These are phyloP conservation scores for Jatropha podagrica DNA, from an alignment of 441 rosid species.

Conservation along the genomic window DNA sequence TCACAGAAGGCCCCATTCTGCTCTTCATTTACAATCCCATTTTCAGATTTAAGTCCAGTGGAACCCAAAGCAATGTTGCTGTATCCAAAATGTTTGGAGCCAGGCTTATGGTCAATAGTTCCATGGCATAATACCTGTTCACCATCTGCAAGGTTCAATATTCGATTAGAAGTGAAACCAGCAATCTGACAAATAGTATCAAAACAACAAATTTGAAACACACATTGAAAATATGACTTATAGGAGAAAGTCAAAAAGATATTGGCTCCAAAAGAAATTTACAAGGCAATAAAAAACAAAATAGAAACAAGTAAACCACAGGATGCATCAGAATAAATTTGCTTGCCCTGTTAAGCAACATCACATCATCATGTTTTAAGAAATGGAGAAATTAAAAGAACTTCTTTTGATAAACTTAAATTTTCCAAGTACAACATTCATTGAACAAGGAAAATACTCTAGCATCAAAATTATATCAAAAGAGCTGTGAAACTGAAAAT, in stretches of 20 bases:
- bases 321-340: not conserved
- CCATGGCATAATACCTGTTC: constrained; percentile 39
- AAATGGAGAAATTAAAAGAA: not conserved
- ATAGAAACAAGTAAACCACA: not conserved
- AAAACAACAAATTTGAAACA: not conserved
- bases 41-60: constrained; percentile 29
- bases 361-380: not conserved
- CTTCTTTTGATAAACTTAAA: not conserved
- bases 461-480: constrained; percentile 1
- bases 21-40: constrained; percentile 31
- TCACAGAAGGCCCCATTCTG: constrained; percentile 21
- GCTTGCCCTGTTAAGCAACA: constrained; percentile 3
- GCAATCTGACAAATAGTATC: not conserved
- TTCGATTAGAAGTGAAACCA: not conserved
- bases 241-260: not conserved
- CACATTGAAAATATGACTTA: not conserved
- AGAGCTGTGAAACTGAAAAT: not conserved
- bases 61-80: constrained; percentile 36
- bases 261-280: not conserved
- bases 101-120: constrained; percentile 32
- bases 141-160: constrained; percentile 43
- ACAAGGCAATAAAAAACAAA: not conserved
- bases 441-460: not conserved
- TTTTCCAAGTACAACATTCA: not conserved
- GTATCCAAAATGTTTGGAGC: constrained; percentile 37